Evolutionary conservation across 2,329 filamentous ascomycete species (phyloP).

Genomic region (Ophiostoma pallidulum): DNA sequence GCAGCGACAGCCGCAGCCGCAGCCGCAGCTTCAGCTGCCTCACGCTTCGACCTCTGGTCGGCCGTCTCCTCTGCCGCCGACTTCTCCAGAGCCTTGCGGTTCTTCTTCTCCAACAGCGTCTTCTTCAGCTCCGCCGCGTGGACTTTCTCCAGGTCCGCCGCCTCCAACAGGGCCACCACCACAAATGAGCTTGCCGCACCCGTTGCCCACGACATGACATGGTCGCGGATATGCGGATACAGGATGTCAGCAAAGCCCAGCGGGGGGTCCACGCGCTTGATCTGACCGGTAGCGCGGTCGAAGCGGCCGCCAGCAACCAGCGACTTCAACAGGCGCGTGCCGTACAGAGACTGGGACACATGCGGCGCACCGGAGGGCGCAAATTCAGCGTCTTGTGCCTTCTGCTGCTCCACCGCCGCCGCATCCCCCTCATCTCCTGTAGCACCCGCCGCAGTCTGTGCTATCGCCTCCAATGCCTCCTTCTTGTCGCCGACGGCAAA

Average conservation of each 20-base stretch:
- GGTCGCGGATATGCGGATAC: conserved; percentile 69
- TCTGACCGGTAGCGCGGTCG: conserved; percentile 60
- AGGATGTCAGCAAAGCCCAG: conserved; percentile 72
- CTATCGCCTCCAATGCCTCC: conserved; percentile 61
- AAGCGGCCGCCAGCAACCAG: conserved; percentile 84
- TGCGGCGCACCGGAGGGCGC: conserved; percentile 36
- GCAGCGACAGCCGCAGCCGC: conserved; percentile 21
- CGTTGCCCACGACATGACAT: conserved; percentile 74
- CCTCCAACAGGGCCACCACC: conserved; percentile 70
- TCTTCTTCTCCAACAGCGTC: conserved; percentile 63
- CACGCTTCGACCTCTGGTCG: conserved; percentile 38
- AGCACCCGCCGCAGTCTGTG: conserved; percentile 51
- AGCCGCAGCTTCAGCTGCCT: conserved; percentile 36
- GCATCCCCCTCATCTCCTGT: conserved; percentile 37
- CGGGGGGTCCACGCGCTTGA: conserved; percentile 64
- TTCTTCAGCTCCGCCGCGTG: conserved; percentile 58
- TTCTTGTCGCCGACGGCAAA: conserved; percentile 65
- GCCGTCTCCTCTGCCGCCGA: conserved; percentile 51
- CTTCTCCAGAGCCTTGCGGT: conserved; percentile 60
- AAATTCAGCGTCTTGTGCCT: conserved; percentile 29
- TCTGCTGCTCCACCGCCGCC: conserved; percentile 25
- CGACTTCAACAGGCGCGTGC: conserved; percentile 80
- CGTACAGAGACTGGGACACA: conserved; percentile 51
- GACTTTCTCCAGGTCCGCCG: conserved; percentile 59
- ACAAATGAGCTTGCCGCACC: conserved; percentile 73